Conservation (phyloP, 2,329 filamentous ascomycete genomes). For the Clarireedia hainanense region DNA sequence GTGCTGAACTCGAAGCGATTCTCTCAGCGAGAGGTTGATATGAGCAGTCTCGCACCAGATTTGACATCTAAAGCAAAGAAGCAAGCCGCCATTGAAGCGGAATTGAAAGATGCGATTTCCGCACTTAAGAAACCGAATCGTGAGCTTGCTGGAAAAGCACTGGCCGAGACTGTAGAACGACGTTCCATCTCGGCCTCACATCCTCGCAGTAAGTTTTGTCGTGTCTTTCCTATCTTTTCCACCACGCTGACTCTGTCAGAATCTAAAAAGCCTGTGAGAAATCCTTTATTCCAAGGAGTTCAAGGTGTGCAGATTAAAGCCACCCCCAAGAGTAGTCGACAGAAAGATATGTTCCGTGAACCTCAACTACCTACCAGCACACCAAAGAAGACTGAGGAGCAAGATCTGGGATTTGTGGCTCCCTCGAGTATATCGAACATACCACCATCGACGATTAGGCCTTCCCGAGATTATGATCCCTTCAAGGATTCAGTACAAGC, state of each 20-base stretch:
- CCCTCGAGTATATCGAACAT: slow-evolving; percentile 24
- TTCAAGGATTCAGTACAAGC: slow-evolving; percentile 22
- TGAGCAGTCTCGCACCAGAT: slow-evolving; percentile 43
- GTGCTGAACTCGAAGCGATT: slow-evolving; percentile 36
- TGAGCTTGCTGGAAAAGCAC: slow-evolving; percentile 56
- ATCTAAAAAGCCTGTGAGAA: slow-evolving; percentile 42
- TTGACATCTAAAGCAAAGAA: slow-evolving; percentile 53
- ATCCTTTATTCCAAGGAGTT: slow-evolving; percentile 29
- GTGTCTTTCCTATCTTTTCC: not conserved
- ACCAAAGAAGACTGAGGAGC: slow-evolving; percentile 10
- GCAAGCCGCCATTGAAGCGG: slow-evolving; percentile 59
- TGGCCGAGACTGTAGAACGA: slow-evolving; percentile 60
- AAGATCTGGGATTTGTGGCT: slow-evolving; percentile 14
- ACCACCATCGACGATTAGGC: slow-evolving; percentile 20
- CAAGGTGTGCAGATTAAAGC: slow-evolving; percentile 29
- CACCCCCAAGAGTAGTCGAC: slow-evolving; percentile 27
- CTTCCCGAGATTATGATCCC: slow-evolving; percentile 14
- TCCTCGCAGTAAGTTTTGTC: slow-evolving; percentile 40
- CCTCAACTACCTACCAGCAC: slow-evolving; percentile 10
- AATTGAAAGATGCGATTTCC: slow-evolving; percentile 66
- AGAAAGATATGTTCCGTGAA: slow-evolving; percentile 19
- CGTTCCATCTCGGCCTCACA: slow-evolving; percentile 41
- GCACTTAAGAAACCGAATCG: slow-evolving; percentile 70
- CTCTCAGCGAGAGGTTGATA: slow-evolving; percentile 44
- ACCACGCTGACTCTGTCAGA: slow-evolving; percentile 35